phyloP scores from a whole-genome alignment of 2,329 filamentous ascomycete species.

The Aureobasidium vineae region DNA sequence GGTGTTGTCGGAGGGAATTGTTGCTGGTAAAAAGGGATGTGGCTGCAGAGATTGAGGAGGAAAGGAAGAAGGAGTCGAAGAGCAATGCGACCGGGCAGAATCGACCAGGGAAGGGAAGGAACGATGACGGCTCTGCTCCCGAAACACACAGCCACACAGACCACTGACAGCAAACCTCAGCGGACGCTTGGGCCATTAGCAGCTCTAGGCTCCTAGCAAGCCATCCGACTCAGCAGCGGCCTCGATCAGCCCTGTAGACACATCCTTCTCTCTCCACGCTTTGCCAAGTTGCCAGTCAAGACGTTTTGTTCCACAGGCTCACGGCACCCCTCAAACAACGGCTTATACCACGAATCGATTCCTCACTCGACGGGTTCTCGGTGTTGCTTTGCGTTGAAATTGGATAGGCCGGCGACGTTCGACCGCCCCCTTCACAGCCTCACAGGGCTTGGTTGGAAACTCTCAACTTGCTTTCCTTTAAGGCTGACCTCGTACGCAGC shows the following conservation, averaged over 20 bases:
- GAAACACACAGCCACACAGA: slow-evolving; percentile 21
- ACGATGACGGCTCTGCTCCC: slow-evolving; percentile 15
- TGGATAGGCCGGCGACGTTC: not conserved
- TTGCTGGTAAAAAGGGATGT: not conserved
- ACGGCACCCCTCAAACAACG: not conserved
- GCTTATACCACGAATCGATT: slow-evolving; percentile 5
- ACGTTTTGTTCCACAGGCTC: not conserved
- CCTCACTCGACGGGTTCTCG: not conserved
- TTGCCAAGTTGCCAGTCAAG: slow-evolving; percentile 14
- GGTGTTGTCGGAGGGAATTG: not conserved
- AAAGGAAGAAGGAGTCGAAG: slow-evolving; percentile 15
- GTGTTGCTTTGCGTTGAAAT: not conserved
- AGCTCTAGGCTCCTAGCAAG: not conserved
- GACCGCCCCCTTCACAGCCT: not conserved
- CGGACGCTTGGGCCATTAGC: not conserved
- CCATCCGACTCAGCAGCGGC: not conserved
- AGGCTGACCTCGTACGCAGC: slow-evolving; percentile 5
- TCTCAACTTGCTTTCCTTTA: not conserved
- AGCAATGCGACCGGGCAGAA: slow-evolving; percentile 14
- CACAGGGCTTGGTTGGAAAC: not conserved
- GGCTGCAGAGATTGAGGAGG: slow-evolving; percentile 1
- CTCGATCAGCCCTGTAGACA: slow-evolving; percentile 17
- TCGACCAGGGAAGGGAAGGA: slow-evolving; percentile 12
- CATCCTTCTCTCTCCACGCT: slow-evolving; percentile 15
- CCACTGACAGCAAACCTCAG: slow-evolving; percentile 7